Conservation (phyloP, 345 rosid species). For the Brassica cretica region DNA sequence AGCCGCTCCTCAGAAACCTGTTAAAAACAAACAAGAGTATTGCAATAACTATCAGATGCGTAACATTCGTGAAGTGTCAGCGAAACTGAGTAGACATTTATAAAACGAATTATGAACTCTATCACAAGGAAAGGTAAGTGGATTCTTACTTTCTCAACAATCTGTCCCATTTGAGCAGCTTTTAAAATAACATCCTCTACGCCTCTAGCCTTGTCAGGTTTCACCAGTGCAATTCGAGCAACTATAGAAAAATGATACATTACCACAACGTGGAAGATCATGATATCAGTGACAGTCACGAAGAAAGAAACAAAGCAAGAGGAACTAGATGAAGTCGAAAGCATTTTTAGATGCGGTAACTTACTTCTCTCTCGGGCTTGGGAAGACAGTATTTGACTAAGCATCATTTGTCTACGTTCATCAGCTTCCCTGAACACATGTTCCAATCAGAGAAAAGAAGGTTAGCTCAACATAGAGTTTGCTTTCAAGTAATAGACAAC, state of each 20-base stretch:
- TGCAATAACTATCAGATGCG: constrained; percentile 1
- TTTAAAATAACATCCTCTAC: constrained; percentile 88
- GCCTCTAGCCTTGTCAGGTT: constrained; percentile 95
- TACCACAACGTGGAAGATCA: background rate
- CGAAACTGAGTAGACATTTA: background rate
- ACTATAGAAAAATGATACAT: constrained; percentile 42
- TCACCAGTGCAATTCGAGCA: constrained; percentile 93
- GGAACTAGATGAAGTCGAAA: constrained; percentile 10
- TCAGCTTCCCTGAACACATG: constrained; percentile 79
- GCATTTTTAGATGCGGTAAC: constrained; percentile 27
- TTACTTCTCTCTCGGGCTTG: constrained; percentile 92
- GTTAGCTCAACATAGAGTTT: background rate
- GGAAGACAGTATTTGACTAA: constrained; percentile 81
- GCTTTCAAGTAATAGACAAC: constrained; percentile 30
- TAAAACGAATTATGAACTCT: background rate
- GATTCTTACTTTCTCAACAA: constrained; percentile 73
- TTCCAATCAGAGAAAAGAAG: background rate
- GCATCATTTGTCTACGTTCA: constrained; percentile 92
- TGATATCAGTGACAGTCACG: background rate
- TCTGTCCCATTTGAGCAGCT: constrained; percentile 93
- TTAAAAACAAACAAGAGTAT: background rate
- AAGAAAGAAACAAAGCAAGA: background rate
- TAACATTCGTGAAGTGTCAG: background rate
- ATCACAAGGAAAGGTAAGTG: constrained; percentile 1
- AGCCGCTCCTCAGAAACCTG: constrained; percentile 94